These are phyloP conservation scores for Lentinula guzmanii DNA, from an alignment of 768 basidiomycete species.

Conservation along the genomic window DNA sequence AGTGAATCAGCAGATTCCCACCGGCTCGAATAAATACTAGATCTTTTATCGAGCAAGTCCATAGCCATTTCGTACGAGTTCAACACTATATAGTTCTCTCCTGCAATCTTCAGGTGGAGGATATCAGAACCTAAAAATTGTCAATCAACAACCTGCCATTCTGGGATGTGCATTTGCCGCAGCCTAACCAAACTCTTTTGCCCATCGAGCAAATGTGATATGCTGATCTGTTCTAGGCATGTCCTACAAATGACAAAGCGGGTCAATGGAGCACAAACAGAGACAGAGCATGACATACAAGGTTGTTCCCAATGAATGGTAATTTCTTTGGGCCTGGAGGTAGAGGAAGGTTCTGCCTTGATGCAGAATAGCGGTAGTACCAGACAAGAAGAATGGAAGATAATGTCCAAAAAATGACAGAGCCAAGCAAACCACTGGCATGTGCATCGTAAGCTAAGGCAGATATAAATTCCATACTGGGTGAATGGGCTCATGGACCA, in stretches of 20 bases:
- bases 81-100: conserved; percentile 22
- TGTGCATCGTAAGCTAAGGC: background rate
- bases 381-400: background rate
- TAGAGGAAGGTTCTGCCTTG: background rate
- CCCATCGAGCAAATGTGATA: conserved; percentile 31
- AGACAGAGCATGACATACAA: background rate
- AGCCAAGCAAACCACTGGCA: too few relatives aligned
- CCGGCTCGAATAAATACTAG: conserved; percentile 32
- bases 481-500: background rate
- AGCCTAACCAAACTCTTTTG: conserved; percentile 27
- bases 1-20: background rate
- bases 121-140: conserved; percentile 20
- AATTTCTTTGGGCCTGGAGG: background rate
- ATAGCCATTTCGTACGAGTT: conserved; percentile 29
- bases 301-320: background rate
- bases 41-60: conserved; percentile 38
- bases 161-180: background rate
- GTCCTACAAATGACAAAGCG: conserved; percentile 9
- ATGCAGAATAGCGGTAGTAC: background rate
- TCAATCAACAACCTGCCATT: background rate
- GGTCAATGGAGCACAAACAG: background rate
- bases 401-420: background rate
- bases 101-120: conserved; percentile 20
- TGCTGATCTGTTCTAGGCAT: conserved; percentile 31
- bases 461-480: background rate